Conservation (phyloP, 495 filamentous ascomycete species). For the Cudoniella acicularis region DNA sequence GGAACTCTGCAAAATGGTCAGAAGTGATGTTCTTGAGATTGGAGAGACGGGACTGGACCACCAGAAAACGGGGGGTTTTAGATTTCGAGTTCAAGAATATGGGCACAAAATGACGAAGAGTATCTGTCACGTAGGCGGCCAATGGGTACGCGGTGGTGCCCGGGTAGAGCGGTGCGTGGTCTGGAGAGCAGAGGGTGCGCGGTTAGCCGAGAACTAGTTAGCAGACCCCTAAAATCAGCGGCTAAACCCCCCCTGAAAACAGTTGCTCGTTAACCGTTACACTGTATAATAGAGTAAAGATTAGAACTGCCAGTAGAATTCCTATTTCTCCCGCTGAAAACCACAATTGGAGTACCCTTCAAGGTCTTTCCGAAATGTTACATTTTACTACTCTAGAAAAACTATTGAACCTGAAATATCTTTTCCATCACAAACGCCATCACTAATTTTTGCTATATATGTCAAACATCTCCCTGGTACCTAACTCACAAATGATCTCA, state of each 20-base stretch:
- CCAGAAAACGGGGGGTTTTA: conserved; percentile 33
- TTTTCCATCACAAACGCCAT: no score
- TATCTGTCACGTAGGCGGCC: conserved; percentile 1
- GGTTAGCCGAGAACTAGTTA: conserved; percentile 12
- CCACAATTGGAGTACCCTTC: no score
- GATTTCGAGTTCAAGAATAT: conserved; percentile 26
- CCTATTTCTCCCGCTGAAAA: no score
- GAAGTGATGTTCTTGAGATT: no score
- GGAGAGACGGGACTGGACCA: no score
- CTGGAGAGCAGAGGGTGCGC: conserved; percentile 2
- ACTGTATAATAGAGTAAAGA: conserved; percentile 3
- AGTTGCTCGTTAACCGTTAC: conserved; percentile 5
- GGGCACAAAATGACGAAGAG: conserved; percentile 19
- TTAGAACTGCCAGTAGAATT: no score
- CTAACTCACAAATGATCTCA: no score
- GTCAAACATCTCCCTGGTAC: no score
- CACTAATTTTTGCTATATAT: no score
- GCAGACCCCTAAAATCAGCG: conserved; percentile 10
- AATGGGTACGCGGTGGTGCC: conserved; percentile 4
- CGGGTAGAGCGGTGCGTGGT: conserved; percentile 2
- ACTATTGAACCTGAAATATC: no score
- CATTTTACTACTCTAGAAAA: no score
- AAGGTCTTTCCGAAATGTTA: no score
- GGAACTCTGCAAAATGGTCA: background rate
- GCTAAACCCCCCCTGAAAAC: background rate